Evolutionary conservation across 306 rosid species (phyloP).

Genomic region (Cucumis melo): DNA sequence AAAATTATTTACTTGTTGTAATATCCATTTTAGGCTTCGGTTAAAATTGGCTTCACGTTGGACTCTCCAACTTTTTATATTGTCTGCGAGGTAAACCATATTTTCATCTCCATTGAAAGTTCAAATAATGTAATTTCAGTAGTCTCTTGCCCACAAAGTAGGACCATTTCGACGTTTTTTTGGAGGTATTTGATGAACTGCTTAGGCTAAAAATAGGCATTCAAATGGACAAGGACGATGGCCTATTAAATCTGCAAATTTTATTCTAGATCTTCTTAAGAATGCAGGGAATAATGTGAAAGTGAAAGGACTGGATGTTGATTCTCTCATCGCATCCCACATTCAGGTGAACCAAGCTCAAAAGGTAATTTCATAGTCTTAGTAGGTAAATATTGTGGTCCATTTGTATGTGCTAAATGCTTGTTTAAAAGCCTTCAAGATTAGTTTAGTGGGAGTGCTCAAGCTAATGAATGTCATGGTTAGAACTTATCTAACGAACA

Average conservation of each 20-base stretch:
- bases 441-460: neutral
- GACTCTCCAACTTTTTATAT: slow-evolving; percentile 87
- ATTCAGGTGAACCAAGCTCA: slow-evolving; percentile 87
- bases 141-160: slow-evolving; percentile 63
- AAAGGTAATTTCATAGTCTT: no score
- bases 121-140: neutral
- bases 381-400: neutral
- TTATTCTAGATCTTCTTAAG: slow-evolving; percentile 74
- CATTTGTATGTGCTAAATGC: neutral
- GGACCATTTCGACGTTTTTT: slow-evolving; percentile 81
- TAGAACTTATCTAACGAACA: neutral
- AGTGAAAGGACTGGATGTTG: slow-evolving; percentile 90
- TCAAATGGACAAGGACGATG: slow-evolving; percentile 96
- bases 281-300: slow-evolving; percentile 95
- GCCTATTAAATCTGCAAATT: slow-evolving; percentile 84
- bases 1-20: slow-evolving; percentile 12
- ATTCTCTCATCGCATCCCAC: slow-evolving; percentile 60
- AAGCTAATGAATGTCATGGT: neutral
- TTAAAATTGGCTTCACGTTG: slow-evolving; percentile 66
- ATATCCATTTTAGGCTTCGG: slow-evolving; percentile 41
- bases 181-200: slow-evolving; percentile 82
- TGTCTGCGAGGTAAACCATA: slow-evolving; percentile 61
- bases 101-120: neutral
- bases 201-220: slow-evolving; percentile 86
- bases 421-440: neutral